phyloP scores from a whole-genome alignment of 2,329 filamentous ascomycete genomes.

The Didymella pinodella region DNA sequence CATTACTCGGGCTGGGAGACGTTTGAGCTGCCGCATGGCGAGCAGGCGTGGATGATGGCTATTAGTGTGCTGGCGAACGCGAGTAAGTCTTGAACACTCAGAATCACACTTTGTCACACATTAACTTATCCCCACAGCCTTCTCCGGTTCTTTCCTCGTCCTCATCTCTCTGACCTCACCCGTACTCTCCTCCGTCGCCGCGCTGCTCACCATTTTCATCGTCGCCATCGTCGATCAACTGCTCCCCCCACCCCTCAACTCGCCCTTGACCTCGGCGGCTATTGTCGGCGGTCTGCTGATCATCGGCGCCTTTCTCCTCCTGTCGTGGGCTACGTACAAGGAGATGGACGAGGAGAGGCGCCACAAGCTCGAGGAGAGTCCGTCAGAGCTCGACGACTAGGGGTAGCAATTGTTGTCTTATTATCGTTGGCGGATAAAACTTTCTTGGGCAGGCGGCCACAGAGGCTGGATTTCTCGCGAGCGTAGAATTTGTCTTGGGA shows the following conservation, averaged over 20 bases:
- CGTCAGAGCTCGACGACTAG: constrained; percentile 54
- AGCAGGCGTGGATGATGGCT: constrained; percentile 79
- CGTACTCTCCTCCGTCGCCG: constrained; percentile 89
- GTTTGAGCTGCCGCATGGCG: constrained; percentile 81
- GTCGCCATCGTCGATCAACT: constrained; percentile 92
- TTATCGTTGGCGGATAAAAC: background rate
- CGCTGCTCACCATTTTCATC: constrained; percentile 94
- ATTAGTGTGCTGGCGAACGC: constrained; percentile 88
- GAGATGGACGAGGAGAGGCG: constrained; percentile 88
- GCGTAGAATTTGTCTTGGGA: background rate
- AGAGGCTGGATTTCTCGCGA: background rate
- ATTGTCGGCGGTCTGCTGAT: constrained; percentile 86
- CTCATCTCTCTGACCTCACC: constrained; percentile 92
- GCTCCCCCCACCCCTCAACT: constrained; percentile 72
- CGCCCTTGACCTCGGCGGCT: constrained; percentile 76
- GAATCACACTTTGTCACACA: too few species aligned
- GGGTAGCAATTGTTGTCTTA: background rate
- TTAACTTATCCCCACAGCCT: constrained; percentile 57
- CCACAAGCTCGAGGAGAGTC: constrained; percentile 60
- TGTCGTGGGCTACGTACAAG: constrained; percentile 90
- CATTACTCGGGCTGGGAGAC: constrained; percentile 79
- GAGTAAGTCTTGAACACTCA: constrained; percentile 56
- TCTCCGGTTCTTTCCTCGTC: constrained; percentile 91
- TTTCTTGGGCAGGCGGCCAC: background rate
- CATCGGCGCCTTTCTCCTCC: constrained; percentile 82